A percentile compares a stretch with the other conserved stretches of the same genome.
Evolutionary conservation across 768 basidiomycete species (phyloP).

Genomic region (Trametes gibbosa): DNA sequence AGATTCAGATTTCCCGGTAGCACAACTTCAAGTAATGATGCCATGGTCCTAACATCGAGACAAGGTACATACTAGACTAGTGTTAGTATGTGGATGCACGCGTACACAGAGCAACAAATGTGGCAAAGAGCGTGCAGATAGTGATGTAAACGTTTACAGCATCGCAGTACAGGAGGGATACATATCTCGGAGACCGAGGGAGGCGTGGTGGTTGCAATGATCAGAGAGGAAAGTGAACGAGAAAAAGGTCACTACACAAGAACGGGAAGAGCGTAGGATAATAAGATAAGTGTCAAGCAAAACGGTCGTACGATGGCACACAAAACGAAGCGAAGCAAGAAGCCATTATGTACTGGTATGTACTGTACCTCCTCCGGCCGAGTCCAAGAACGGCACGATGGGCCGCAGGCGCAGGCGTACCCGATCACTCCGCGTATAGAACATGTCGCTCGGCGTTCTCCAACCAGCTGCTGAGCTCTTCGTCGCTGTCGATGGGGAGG

Average conservation of each 20-base stretch:
- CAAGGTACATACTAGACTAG: no score
- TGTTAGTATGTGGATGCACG: no score
- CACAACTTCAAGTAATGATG: not conserved
- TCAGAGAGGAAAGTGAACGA: not conserved
- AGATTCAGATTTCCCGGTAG: no score
- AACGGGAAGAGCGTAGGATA: constrained; percentile 20
- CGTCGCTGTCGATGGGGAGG: constrained; percentile 60
- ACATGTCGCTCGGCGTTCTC: constrained; percentile 79
- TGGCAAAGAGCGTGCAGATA: not conserved
- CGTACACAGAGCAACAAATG: not conserved
- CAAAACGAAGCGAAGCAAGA: constrained; percentile 10
- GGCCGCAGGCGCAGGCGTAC: no score
- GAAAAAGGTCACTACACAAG: constrained; percentile 8
- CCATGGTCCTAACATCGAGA: not conserved
- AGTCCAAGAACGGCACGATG: not conserved
- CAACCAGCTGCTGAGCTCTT: constrained; percentile 70
- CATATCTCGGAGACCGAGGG: not conserved
- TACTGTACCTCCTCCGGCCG: constrained; percentile 7
- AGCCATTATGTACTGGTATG: constrained; percentile 14
- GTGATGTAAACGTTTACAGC: constrained; percentile 16
- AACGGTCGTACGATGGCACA: constrained; percentile 6
- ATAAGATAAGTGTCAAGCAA: constrained; percentile 23
- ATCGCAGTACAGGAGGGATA: constrained; percentile 16
- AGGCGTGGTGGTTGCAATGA: not conserved
- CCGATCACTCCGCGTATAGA: constrained; percentile 66